Evolutionary conservation across 179 eudicot species (phyloP), one percentile per base, ranked within the genome.

Genomic region (Sideroxylon spinosum): DNA sequence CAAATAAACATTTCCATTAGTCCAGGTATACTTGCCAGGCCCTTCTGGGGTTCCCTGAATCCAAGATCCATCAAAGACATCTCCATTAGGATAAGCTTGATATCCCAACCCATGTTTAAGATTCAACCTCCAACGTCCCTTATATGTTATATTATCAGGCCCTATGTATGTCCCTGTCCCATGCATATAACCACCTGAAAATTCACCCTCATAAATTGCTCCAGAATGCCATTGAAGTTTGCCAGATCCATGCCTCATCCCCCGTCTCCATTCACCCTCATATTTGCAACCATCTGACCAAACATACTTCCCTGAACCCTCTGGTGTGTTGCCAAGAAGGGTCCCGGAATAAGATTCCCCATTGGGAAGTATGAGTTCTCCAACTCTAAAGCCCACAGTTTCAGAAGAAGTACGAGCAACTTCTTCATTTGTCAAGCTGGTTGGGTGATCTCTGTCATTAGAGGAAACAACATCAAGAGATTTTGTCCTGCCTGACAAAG

Each of bases 41-140:
- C 99, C 99, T 76, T 95, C 99, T 9, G 93, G 90, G 28, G 81
- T 76, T 75, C 98, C 99, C 81, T 89, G 97, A 71, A 93, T 90
- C 99, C 99, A 95, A 52, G 98, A 85, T 37, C 99, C 99, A 85
- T 95, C 99, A 80, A 89, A 92, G 25, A 85, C 78, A 80, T 95
- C 99, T 52, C 92, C 93, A 62, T 88, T 91, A 71, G 91, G 89
- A 76, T 87, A 91, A 62, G 71, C 82, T 84, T 95, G 97, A 84
- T 85, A 87, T 64, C 99, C 99, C 81, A 93, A 82, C 78, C 99
- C 99, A 81, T 95, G 98, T 79, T 95, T 95, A 63, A 90, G 89
- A 76, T 83, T 95, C 83, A 95, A 81, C 74, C 88, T 85, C 98
- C 98, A 95, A 63, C 95, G 84, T 9, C 98, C 98, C 79, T 82